phyloP scores from a whole-genome alignment of 768 basidiomycete species.

The Mycena vitilis region DNA sequence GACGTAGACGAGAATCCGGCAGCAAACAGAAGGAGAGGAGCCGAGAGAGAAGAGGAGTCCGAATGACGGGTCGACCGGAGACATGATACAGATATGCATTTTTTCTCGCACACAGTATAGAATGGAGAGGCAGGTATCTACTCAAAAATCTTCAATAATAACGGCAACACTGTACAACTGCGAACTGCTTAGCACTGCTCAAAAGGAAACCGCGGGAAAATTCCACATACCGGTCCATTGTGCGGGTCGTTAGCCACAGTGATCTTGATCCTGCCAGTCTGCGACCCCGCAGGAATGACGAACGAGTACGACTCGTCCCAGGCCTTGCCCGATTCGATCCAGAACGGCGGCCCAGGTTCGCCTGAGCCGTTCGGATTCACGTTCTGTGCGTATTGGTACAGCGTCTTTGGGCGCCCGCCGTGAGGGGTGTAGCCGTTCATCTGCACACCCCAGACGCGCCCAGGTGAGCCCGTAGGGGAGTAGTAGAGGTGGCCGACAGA shows the following conservation, averaged over 20 bases:
- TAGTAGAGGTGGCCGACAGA: conserved; percentile 20
- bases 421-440: conserved; percentile 17
- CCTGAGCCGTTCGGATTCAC: conserved; percentile 3
- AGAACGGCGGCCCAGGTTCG: conserved; percentile 13
- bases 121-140: background rate
- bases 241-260: conserved; percentile 10
- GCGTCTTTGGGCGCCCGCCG: conserved; percentile 16
- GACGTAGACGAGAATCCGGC: no score
- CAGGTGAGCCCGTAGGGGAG: background rate
- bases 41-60: no score
- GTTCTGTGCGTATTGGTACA: conserved; percentile 10
- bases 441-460: conserved; percentile 17
- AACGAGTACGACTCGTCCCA: conserved; percentile 17
- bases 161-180: conserved; percentile 12
- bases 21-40: no score
- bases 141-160: conserved; percentile 10
- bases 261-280: conserved; percentile 9
- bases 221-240: conserved; percentile 8
- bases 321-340: conserved; percentile 12
- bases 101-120: no score
- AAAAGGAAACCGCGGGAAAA: background rate
- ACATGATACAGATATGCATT: no score
- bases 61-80: no score
- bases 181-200: conserved; percentile 4
- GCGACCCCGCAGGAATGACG: background rate